Evolutionary conservation across 2,329 filamentous ascomycete species (phyloP), one percentile per base, ranked within the genome.

Genomic region (Ophiostoma novo-ulmi): DNA sequence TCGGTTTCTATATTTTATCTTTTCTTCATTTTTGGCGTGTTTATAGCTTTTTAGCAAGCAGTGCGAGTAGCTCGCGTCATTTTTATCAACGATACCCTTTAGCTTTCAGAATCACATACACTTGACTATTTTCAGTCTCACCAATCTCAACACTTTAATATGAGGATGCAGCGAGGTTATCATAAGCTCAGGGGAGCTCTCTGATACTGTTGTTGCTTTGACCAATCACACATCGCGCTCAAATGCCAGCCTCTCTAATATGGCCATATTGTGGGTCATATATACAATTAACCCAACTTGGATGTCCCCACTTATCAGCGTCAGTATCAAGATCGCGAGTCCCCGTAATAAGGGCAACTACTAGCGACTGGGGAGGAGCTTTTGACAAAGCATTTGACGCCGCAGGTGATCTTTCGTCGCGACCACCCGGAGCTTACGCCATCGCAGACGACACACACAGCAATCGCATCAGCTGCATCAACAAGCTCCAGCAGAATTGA

Each of bases 301-400:
- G 68, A 39, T 6, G 70, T 66, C 31, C 13, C 66, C 63, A 52
- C 35, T 58, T 67, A 44, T 41, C 65, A 41, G 26, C 63, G 14
- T 65, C 22, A 69, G 35, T 67, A 69, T 72, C 69, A 69, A 70
- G 71, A 70, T 72, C 71, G 70, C 68, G 72, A 71, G 55, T 63
- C 65, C 35, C 20, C 66, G 35, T 65, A 71, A 39, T n/a, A 66
- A 66, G 58, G 48, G 31, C 52, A 26, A 58, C 52, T 26, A 58
- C 52, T 26, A 58, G 61, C 66, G 22, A 58, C 58, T 64, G 66
- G 36, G 31, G 39, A 69, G 66, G 69, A 44, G 64, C 52, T 64
- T 61, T 55, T 61, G 38, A 58, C 61, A 13, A 35, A 58, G 48
- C 66, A 20, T 26, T 38, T 4, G 61, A 26, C 36, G 68, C 65